Evolutionary conservation across 768 basidiomycete species (phyloP), one percentile per base, ranked within the genome.

Genomic region (Favolaschia claudopus): DNA sequence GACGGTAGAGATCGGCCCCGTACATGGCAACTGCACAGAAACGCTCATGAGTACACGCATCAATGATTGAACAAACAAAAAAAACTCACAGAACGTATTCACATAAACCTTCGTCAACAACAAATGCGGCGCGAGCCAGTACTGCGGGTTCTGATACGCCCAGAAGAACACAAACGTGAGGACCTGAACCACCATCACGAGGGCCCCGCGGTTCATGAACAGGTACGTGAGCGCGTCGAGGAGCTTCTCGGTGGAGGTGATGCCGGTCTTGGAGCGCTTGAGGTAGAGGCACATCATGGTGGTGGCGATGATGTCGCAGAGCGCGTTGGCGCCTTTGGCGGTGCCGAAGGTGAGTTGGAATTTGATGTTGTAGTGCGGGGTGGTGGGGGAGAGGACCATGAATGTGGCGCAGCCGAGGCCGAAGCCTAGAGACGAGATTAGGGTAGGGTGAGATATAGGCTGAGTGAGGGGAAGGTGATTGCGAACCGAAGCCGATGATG

Each of bases 271-370:
- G 28, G 51, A 22, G 14, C 28, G 14, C 5, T 20, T 37, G 36
- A 60, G 52, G 40, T 60, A 60, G 14, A 20, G 6, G 59, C 52
- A 55, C 52, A 60, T 54, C 38, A 33, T 33, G 29, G 49, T 27
- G 0, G 59, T 60, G 15, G 59, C 50, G 28, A 60, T 22, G 24
- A 60, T 60, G n/a, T 60, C 59, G 34, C 40, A 47, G 5, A 60
- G 22, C 9, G 52, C 44, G 22, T 46, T 49, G 13, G 59, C 50
- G 27, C 59, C 59, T 22, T 60, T 60, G 19, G 59, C 28, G 7
- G 7, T 27, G 19, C 51, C 50, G 38, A 60, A 60, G 19, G 22
- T 24, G 17, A 60, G 14, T 24, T 55, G 50, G 59, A 60, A 48
- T 2, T 49, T 14, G 5, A 48, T 6, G 38, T 40, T 49, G 46